Evolutionary conservation across 441 rosid genomes (phyloP).

Genomic region (Populus hybrid): DNA sequence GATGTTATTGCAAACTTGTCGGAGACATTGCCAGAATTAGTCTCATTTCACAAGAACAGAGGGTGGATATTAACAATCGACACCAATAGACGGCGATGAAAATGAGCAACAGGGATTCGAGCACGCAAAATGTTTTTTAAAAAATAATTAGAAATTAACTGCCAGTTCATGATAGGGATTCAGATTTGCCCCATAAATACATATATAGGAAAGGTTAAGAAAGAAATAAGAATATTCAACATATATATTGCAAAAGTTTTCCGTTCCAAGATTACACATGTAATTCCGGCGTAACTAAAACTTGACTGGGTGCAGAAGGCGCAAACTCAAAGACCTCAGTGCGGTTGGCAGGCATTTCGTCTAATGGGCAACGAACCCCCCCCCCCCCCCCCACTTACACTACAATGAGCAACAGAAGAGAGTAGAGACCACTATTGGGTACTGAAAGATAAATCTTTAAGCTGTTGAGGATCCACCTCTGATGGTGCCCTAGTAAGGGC

Average conservation of each 20-base stretch:
- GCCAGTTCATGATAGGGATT: too few species aligned
- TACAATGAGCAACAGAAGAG: background rate
- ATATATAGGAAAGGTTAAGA: background rate
- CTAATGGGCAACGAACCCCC: background rate
- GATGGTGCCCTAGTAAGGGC: slow-evolving; percentile 80
- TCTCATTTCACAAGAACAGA: too few species aligned
- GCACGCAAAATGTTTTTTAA: too few species aligned
- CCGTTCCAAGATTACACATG: background rate
- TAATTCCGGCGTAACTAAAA: background rate
- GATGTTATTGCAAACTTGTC: too few species aligned
- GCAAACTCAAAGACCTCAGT: background rate
- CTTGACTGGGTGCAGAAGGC: background rate
- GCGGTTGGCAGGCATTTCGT: background rate
- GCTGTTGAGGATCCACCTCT: slow-evolving; percentile 79
- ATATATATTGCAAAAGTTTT: background rate
- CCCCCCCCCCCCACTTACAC: background rate
- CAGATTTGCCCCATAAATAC: too few species aligned
- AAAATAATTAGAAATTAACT: too few species aligned
- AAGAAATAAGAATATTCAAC: background rate
- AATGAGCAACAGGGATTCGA: too few species aligned
- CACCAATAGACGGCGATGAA: too few species aligned
- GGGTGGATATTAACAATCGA: too few species aligned
- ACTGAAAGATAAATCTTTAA: background rate
- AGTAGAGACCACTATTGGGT: slow-evolving; percentile 19
- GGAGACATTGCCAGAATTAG: background rate